These are phyloP conservation scores for Wickerhamiella azymoides DNA, from an alignment of 805 yeast species.

Conservation along the genomic window DNA sequence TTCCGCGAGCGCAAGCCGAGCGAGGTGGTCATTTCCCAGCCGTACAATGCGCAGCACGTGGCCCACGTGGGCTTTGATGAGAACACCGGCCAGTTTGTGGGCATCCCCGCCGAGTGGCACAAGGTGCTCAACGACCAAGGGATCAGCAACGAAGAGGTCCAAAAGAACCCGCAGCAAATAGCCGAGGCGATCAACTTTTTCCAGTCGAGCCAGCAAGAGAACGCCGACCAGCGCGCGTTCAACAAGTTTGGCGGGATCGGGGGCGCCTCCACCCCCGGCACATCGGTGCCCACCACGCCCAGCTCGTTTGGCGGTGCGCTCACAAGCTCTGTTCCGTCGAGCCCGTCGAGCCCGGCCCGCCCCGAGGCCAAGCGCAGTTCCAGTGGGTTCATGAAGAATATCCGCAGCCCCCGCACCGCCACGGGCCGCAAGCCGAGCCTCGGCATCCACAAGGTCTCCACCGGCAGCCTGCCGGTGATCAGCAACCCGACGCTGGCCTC, in stretches of 20 bases:
- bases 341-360: not conserved
- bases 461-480: not conserved
- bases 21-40: constrained; percentile 58
- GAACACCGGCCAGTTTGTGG: constrained; percentile 75
- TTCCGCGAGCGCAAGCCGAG: constrained; percentile 4
- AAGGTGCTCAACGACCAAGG: constrained; percentile 72
- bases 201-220: constrained; percentile 15
- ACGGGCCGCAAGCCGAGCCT: constrained; percentile 8
- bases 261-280: not conserved
- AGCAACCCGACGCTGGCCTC: not conserved
- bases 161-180: constrained; percentile 87
- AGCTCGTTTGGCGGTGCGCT: not conserved
- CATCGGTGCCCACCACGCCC: constrained; percentile 1
- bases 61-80: constrained; percentile 90
- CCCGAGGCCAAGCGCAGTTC: constrained; percentile 6
- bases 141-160: constrained; percentile 73
- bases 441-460: not conserved
- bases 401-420: constrained; percentile 3
- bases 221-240: constrained; percentile 17
- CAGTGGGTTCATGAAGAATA: constrained; percentile 5
- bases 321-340: not conserved
- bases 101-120: constrained; percentile 91
- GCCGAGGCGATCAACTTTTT: constrained; percentile 83
- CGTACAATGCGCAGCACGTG: constrained; percentile 78
- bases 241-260: constrained; percentile 15